phyloP scores from a whole-genome alignment of 352 stramenopile species.

The Pythium brassicae region DNA sequence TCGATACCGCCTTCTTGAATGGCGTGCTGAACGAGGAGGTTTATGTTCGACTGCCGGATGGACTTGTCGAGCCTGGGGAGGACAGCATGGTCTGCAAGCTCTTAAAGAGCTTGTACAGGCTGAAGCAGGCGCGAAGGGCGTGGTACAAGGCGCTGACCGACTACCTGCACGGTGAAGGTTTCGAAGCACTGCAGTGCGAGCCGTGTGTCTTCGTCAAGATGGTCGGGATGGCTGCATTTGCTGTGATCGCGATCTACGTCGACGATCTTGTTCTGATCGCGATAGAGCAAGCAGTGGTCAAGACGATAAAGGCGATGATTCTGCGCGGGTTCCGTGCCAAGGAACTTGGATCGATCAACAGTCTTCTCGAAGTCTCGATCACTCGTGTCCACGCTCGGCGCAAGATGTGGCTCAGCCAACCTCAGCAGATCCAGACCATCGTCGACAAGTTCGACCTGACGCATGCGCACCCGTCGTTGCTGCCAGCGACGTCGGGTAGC shows the following conservation, averaged over 20 bases:
- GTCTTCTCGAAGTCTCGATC: conserved; percentile 3
- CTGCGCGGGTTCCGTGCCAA: conserved; percentile 7
- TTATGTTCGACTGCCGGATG: neutral
- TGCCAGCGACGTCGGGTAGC: conserved; percentile 1
- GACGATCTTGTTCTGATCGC: conserved; percentile 13
- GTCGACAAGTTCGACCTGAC: conserved; percentile 15
- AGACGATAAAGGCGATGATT: conserved; percentile 2
- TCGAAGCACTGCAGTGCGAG: conserved; percentile 9
- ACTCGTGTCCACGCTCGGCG: neutral
- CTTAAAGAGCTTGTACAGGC: neutral
- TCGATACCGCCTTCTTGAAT: neutral
- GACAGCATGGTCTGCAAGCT: neutral
- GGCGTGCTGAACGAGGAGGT: neutral
- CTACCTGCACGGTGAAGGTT: neutral
- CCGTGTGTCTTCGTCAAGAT: conserved; percentile 8
- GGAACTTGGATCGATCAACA: conserved; percentile 8
- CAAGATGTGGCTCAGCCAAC: conserved; percentile 15
- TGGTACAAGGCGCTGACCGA: conserved; percentile 6
- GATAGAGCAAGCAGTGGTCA: neutral
- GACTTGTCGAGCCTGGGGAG: neutral
- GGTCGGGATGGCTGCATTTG: neutral
- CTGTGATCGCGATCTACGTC: conserved; percentile 14
- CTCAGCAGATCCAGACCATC: neutral
- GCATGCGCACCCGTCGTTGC: neutral
- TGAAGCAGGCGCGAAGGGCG: neutral